Percentiles rank a stretch among this genome's conserved stretches.
Evolutionary conservation across 2,329 filamentous ascomycete genomes (phyloP).

Genomic region (Sordariomycetes sp.): DNA sequence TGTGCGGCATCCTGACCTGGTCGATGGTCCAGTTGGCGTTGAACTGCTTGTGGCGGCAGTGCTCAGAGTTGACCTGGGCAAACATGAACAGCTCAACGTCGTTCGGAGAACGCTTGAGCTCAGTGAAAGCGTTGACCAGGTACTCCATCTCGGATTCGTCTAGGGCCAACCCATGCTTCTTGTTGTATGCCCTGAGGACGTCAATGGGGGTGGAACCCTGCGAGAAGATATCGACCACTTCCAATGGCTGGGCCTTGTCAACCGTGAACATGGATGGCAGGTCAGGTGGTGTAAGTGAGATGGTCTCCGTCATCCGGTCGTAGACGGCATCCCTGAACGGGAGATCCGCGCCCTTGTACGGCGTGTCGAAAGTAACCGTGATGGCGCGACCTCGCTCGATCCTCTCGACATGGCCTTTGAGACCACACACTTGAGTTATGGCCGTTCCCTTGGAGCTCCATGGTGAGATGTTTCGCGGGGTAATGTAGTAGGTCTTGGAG

Average conservation of each 20-base stretch:
- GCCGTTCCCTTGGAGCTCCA: conserved; percentile 96
- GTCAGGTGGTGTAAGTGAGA: conserved; percentile 57
- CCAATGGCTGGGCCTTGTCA: conserved; percentile 48
- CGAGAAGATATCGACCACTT: conserved; percentile 64
- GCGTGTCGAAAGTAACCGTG: conserved; percentile 50
- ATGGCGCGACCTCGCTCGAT: conserved; percentile 82
- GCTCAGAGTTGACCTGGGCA: conserved; percentile 97
- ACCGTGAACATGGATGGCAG: conserved; percentile 72
- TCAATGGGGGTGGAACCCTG: conserved; percentile 54
- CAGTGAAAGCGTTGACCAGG: conserved; percentile 53
- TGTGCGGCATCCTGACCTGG: conserved; percentile 65
- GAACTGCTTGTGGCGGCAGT: conserved; percentile 81
- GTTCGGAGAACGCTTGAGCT: conserved; percentile 44
- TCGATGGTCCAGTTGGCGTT: conserved; percentile 96
- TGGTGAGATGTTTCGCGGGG: conserved; percentile 80
- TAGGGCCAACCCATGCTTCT: conserved; percentile 71
- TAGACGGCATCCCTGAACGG: conserved; percentile 62
- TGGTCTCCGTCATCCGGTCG: conserved; percentile 91
- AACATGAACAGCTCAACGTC: conserved; percentile 99
- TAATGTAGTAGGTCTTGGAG: conserved; percentile 57
- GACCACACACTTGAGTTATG: conserved; percentile 84
- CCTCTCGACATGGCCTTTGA: conserved; percentile 58
- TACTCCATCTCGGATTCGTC: conserved; percentile 89
- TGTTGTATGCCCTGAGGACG: conserved; percentile 74
- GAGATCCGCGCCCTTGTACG: conserved; percentile 32